Conservation (phyloP, 495 filamentous ascomycete genomes). For the Neurospora intermedia region DNA sequence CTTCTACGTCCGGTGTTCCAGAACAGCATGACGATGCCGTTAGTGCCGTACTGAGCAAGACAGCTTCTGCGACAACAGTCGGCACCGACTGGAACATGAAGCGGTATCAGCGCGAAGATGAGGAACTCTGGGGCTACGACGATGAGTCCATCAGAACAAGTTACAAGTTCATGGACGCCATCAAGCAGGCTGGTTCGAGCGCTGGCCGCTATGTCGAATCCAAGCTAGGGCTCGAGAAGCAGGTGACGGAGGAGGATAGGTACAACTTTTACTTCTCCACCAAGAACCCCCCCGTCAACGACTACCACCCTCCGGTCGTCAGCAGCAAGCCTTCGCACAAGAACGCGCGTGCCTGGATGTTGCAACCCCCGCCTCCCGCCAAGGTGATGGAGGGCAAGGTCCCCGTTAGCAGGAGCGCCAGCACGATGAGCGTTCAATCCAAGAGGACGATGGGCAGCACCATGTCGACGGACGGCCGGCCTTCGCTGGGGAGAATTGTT, state of each 20-base stretch:
- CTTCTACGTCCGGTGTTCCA: conserved; percentile 2
- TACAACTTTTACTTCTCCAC: conserved; percentile 50
- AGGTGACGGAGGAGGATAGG: conserved; percentile 32
- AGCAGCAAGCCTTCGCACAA: conserved; percentile 56
- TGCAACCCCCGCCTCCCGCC: conserved; percentile 75
- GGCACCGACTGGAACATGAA: conserved; percentile 57
- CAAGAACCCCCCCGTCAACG: conserved; percentile 72
- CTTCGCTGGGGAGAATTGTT: conserved; percentile 18
- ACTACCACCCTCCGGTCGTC: conserved; percentile 77
- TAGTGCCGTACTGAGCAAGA: conserved; percentile 21
- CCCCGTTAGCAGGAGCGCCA: conserved; percentile 40
- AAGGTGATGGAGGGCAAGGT: conserved; percentile 80
- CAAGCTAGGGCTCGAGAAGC: conserved; percentile 30
- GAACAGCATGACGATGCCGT: conserved; percentile 18
- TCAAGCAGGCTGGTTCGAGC: conserved; percentile 41
- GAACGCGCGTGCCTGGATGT: conserved; percentile 75
- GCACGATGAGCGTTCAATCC: conserved; percentile 24
- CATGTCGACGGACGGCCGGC: not conserved
- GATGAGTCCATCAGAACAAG: conserved; percentile 26
- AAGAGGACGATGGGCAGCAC: conserved; percentile 10
- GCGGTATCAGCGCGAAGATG: conserved; percentile 76
- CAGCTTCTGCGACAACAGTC: conserved; percentile 17
- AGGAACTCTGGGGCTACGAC: conserved; percentile 60
- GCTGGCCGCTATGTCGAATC: conserved; percentile 37
- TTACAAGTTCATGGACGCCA: conserved; percentile 38